These are phyloP conservation scores for Saccharata proteae DNA, from an alignment of 2,329 filamentous ascomycete species.

Conservation along the genomic window DNA sequence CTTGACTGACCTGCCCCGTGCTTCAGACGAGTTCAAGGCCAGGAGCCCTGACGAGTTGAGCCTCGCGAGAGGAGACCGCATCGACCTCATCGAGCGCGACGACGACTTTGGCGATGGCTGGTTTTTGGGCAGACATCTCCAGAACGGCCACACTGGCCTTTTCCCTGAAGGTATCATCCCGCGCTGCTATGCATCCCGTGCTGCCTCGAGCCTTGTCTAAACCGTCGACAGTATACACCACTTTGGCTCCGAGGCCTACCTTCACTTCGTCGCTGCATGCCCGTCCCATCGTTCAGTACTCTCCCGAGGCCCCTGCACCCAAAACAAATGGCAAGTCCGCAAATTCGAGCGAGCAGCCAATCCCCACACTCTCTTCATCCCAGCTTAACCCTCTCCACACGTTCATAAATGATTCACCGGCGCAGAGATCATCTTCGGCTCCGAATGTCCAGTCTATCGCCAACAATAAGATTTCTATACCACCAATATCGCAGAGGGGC, in stretches of 20 bases:
- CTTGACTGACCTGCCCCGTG: constrained; percentile 5
- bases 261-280: constrained; percentile 9
- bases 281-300: background rate
- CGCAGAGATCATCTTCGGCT: constrained; percentile 1
- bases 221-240: constrained; percentile 45
- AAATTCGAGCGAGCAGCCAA: background rate
- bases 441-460: background rate
- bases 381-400: background rate
- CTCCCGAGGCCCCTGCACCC: constrained; percentile 1
- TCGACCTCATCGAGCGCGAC: constrained; percentile 73
- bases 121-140: constrained; percentile 65
- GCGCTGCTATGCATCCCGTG: constrained; percentile 3
- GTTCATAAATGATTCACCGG: background rate
- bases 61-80: constrained; percentile 70
- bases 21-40: constrained; percentile 76
- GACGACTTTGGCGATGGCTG: constrained; percentile 83
- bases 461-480: background rate
- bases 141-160: constrained; percentile 62
- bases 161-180: constrained; percentile 63
- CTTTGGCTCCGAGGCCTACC: constrained; percentile 40
- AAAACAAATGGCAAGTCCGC: constrained; percentile 1
- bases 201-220: constrained; percentile 3
- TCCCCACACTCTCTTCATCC: background rate
- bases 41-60: constrained; percentile 89
- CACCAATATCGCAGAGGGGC: constrained; percentile 21